Evolutionary conservation across 1,284 basidiomycete genomes (phyloP).

Genomic region (Ganoderma sinense): DNA sequence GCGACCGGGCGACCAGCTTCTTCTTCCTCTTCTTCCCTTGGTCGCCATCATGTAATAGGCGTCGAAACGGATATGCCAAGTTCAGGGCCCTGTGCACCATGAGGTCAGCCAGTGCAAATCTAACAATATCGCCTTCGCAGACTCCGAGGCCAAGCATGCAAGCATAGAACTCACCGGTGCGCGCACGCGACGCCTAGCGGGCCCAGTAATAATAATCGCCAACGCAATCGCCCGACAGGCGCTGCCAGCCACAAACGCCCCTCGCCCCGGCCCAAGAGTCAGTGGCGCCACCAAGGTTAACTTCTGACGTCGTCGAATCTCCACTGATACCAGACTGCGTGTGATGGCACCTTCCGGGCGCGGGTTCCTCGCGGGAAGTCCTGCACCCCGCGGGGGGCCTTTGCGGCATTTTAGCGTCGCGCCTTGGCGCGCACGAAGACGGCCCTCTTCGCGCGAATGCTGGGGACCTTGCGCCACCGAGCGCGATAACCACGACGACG

Average conservation of each 20-base stretch:
- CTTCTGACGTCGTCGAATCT: slow-evolving; percentile 1
- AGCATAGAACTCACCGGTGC: neutral
- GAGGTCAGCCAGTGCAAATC: neutral
- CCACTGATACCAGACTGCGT: neutral
- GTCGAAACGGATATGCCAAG: neutral
- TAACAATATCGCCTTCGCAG: neutral
- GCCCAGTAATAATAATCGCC: neutral
- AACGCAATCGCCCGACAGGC: neutral
- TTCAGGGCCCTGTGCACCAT: neutral
- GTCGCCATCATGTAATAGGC: neutral
- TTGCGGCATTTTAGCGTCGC: neutral
- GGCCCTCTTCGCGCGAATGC: neutral
- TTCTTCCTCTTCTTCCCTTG: neutral
- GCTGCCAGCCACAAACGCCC: neutral
- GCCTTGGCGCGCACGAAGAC: neutral
- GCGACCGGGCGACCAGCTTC: neutral
- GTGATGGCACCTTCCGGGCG: neutral
- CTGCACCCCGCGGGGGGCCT: neutral
- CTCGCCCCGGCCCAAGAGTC: neutral
- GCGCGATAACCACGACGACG: neutral
- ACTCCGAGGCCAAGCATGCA: neutral
- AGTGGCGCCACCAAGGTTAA: neutral
- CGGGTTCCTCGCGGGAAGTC: neutral
- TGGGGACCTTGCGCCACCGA: neutral
- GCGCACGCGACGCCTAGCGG: neutral